Conservation (phyloP, 345 rosid species). For the Carallia pectinifolia region DNA sequence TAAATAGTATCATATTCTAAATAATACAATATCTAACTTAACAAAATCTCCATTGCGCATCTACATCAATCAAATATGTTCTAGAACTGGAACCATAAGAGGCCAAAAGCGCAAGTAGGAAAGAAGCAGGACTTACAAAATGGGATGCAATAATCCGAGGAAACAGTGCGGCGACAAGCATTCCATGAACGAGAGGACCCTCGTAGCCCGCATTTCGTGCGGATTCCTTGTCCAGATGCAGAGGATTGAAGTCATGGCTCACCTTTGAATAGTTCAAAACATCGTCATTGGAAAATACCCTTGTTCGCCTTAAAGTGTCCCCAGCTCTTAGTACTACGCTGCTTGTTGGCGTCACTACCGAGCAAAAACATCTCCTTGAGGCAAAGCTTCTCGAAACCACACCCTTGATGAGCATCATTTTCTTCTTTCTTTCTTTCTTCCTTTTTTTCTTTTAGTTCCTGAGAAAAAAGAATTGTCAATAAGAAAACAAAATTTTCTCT, state of each 20-base stretch:
- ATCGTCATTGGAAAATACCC: slow-evolving; percentile 65
- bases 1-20: no score
- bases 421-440: background rate
- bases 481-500: no score
- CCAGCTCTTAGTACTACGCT: slow-evolving; percentile 47
- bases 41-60: no score
- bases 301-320: slow-evolving; percentile 51
- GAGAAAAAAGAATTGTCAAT: no score
- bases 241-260: slow-evolving; percentile 68
- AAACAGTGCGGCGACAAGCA: slow-evolving; percentile 86
- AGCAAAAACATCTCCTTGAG: slow-evolving; percentile 47
- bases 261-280: slow-evolving; percentile 64
- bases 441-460: background rate
- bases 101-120: no score
- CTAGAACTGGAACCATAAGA: no score
- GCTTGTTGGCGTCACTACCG: slow-evolving; percentile 17
- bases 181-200: slow-evolving; percentile 72
- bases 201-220: slow-evolving; percentile 64
- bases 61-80: no score
- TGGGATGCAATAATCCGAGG: slow-evolving; percentile 71
- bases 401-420: slow-evolving; percentile 30
- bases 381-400: slow-evolving; percentile 19
- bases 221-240: slow-evolving; percentile 65
- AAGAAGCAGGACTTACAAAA: slow-evolving; percentile 50
- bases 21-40: no score